Conservation (phyloP, 345 rosid genomes). For the Rhodamnia rubescens region DNA sequence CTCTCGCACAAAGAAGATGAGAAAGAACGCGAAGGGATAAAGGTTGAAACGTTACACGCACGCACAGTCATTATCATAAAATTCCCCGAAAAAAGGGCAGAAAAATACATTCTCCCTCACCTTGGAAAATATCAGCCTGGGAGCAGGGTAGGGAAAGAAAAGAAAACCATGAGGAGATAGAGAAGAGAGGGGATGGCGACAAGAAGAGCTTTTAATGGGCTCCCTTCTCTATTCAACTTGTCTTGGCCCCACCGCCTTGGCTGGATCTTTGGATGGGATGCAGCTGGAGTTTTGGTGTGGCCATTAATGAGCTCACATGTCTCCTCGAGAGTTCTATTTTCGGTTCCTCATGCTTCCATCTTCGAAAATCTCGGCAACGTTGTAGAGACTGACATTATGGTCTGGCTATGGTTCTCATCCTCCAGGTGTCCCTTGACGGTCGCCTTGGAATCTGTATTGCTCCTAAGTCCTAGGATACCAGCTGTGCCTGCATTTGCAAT, state of each 20-base stretch:
- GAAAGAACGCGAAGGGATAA: background rate
- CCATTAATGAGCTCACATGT: background rate
- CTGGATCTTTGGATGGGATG: background rate
- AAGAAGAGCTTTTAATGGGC: background rate
- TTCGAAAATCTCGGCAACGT: background rate
- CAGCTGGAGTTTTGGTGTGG: background rate
- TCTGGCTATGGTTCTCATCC: background rate
- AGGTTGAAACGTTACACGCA: background rate
- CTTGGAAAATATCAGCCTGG: background rate
- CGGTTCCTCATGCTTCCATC: background rate
- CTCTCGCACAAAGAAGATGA: background rate
- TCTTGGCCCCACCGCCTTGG: background rate
- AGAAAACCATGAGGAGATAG: background rate
- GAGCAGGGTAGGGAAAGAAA: background rate
- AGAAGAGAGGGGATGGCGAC: background rate
- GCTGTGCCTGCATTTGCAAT: background rate
- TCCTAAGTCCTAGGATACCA: background rate
- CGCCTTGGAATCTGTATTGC: background rate
- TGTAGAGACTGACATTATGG: background rate
- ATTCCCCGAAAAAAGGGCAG: background rate
- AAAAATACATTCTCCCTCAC: background rate
- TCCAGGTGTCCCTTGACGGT: background rate
- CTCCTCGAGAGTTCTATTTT: background rate
- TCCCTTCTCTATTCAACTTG: background rate
- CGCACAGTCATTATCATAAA: background rate